Evolutionary conservation across 2,329 filamentous ascomycete species (phyloP).

Genomic region (Colletotrichum simmondsii): DNA sequence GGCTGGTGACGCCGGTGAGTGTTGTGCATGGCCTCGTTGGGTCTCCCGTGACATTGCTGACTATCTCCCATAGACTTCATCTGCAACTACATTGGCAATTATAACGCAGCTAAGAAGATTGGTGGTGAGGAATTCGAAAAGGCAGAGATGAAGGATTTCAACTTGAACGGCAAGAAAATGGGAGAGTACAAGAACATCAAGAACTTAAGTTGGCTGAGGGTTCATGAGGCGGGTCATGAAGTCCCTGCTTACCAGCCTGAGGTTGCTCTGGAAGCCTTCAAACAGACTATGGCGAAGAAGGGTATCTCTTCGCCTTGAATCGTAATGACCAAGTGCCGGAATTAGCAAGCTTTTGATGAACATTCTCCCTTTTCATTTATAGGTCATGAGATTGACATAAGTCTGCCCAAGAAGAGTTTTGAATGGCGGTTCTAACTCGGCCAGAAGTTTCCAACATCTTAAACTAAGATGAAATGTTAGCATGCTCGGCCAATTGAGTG

Average conservation of each 20-base stretch:
- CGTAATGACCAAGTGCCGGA: background rate
- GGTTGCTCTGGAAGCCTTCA: constrained; percentile 52
- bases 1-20: constrained; percentile 62
- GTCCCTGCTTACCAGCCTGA: constrained; percentile 36
- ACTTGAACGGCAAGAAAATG: constrained; percentile 55
- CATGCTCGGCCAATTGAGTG: too few relatives aligned
- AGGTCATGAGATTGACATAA: too few relatives aligned
- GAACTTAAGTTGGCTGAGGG: constrained; percentile 60
- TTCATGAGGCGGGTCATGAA: constrained; percentile 58
- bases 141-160: constrained; percentile 49
- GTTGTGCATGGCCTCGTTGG: too few relatives aligned
- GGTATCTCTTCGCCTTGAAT: constrained; percentile 47
- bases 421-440: too few relatives aligned
- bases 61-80: constrained; percentile 56
- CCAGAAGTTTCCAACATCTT: too few relatives aligned
- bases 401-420: too few relatives aligned
- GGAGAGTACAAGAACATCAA: constrained; percentile 62
- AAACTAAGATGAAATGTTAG: too few relatives aligned
- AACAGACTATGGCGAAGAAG: constrained; percentile 60
- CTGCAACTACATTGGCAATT: constrained; percentile 67
- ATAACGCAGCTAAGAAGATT: constrained; percentile 40
- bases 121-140: constrained; percentile 51
- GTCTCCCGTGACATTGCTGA: background rate
- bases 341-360: background rate
- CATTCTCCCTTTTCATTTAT: background rate